Conservation (phyloP, 495 filamentous ascomycete species). For the Daldinia decipiens region DNA sequence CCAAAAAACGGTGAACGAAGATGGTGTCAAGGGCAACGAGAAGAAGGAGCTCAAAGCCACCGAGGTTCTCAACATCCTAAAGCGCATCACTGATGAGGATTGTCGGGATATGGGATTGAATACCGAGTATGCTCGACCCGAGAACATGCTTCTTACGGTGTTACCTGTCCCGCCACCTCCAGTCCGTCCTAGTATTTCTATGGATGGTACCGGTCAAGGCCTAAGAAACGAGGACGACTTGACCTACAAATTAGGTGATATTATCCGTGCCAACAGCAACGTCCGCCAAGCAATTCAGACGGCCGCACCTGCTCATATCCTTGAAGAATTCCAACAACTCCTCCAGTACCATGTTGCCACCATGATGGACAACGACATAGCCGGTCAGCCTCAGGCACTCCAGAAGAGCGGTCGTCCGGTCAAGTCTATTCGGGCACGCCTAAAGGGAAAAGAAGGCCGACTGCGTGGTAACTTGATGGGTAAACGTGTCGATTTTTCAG, state of each 20-base stretch:
- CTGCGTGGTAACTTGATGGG: slow-evolving; percentile 98
- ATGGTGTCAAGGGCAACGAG: slow-evolving; percentile 82
- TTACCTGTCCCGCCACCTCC: slow-evolving; percentile 95
- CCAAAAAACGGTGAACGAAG: slow-evolving; percentile 66
- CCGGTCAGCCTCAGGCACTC: slow-evolving; percentile 91
- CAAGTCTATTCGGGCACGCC: slow-evolving; percentile 92
- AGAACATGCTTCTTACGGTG: slow-evolving; percentile 98
- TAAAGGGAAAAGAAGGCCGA: slow-evolving; percentile 98
- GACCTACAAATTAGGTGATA: slow-evolving; percentile 98
- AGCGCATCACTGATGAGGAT: slow-evolving; percentile 80
- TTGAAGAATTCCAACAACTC: slow-evolving; percentile 86
- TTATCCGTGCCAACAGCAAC: slow-evolving; percentile 96
- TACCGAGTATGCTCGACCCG: slow-evolving; percentile 90
- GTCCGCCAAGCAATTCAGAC: slow-evolving; percentile 87
- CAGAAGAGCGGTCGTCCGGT: slow-evolving; percentile 96
- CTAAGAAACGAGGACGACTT: slow-evolving; percentile 96
- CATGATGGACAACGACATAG: slow-evolving; percentile 99
- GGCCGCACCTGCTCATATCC: slow-evolving; percentile 88
- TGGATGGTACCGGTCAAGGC: slow-evolving; percentile 87
- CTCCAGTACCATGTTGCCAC: slow-evolving; percentile 99
- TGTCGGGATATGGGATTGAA: slow-evolving; percentile 88
- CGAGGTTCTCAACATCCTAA: slow-evolving; percentile 84
- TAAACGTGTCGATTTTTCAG: slow-evolving; percentile 99
- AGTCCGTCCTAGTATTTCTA: slow-evolving; percentile 93
- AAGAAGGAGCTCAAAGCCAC: slow-evolving; percentile 86